A percentile compares a stretch with the other conserved stretches of the same genome.
These are phyloP conservation scores for Claviceps sp. DNA, from an alignment of 2,329 filamentous ascomycete genomes.

Conservation along the genomic window DNA sequence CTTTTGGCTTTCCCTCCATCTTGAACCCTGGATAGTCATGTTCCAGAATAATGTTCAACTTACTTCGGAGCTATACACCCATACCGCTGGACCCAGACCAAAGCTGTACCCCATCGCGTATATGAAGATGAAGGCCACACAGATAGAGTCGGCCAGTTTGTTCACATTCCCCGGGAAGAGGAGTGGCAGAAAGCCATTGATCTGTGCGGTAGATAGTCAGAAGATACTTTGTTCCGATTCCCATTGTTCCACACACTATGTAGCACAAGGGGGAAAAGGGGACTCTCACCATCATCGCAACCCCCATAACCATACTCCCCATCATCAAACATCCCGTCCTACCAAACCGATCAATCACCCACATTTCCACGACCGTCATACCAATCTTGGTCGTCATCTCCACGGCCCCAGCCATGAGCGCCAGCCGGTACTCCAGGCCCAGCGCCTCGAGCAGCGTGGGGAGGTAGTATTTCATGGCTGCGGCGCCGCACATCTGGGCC, in stretches of 20 bases:
- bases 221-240: neutral
- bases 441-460: conserved; percentile 38
- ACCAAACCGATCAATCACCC: conserved; percentile 40
- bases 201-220: conserved; percentile 17
- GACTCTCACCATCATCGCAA: conserved; percentile 34
- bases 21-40: no score
- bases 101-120: conserved; percentile 45
- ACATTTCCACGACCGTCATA: conserved; percentile 42
- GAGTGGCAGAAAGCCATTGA: conserved; percentile 40
- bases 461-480: conserved; percentile 48
- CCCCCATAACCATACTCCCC: conserved; percentile 38
- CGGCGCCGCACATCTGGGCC: conserved; percentile 46
- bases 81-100: conserved; percentile 42
- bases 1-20: no score
- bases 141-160: conserved; percentile 32
- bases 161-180: conserved; percentile 36
- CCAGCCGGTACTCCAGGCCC: conserved; percentile 32
- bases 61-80: conserved; percentile 47
- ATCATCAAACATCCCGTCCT: conserved; percentile 33
- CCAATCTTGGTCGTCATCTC: conserved; percentile 45
- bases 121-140: conserved; percentile 43
- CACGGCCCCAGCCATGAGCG: conserved; percentile 39
- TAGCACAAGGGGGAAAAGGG: no score
- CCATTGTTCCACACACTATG: no score
- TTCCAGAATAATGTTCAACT: neutral